Percentiles rank a stretch among this genome's conserved stretches.
Conservation (phyloP, 1,284 basidiomycete species). For the Papiliotrema nemorosa region DNA sequence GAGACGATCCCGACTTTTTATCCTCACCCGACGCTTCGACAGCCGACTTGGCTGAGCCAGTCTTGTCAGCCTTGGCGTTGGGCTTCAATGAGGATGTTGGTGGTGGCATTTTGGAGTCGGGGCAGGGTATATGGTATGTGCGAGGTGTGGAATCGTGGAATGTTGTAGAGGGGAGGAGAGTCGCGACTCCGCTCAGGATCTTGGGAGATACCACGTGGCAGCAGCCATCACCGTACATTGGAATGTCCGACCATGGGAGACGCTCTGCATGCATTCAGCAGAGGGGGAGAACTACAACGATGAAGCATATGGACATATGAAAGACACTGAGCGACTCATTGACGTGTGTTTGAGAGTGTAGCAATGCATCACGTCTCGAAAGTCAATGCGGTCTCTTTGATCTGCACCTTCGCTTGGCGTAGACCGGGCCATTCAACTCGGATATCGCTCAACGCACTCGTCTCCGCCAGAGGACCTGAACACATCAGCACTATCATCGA, state of each 20-base stretch:
- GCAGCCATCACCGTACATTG: too few species aligned
- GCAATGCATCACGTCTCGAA: conserved; percentile 78
- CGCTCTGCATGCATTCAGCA: too few species aligned
- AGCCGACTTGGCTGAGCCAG: conserved; percentile 49
- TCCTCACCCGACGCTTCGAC: conserved; percentile 51
- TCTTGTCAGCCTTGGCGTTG: conserved; percentile 20
- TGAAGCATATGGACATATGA: too few species aligned
- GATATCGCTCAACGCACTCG: conserved; percentile 68
- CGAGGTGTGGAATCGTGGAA: neutral
- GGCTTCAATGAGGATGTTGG: conserved; percentile 45
- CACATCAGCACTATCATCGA: neutral
- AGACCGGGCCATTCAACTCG: conserved; percentile 77
- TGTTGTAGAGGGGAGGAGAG: neutral
- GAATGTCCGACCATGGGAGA: too few species aligned
- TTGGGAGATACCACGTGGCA: too few species aligned
- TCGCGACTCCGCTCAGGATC: too few species aligned
- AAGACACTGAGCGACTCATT: too few species aligned
- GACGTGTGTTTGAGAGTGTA: too few species aligned
- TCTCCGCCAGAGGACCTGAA: conserved; percentile 65
- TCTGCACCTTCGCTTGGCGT: conserved; percentile 73
- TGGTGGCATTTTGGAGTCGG: conserved; percentile 38
- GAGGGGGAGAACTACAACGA: too few species aligned
- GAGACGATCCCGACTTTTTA: conserved; percentile 54
- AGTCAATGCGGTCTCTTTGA: conserved; percentile 73
- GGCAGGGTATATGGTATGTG: neutral